Evolutionary conservation across 2,329 filamentous ascomycete genomes (phyloP).

Genomic region (Ascochyta rabiei): DNA sequence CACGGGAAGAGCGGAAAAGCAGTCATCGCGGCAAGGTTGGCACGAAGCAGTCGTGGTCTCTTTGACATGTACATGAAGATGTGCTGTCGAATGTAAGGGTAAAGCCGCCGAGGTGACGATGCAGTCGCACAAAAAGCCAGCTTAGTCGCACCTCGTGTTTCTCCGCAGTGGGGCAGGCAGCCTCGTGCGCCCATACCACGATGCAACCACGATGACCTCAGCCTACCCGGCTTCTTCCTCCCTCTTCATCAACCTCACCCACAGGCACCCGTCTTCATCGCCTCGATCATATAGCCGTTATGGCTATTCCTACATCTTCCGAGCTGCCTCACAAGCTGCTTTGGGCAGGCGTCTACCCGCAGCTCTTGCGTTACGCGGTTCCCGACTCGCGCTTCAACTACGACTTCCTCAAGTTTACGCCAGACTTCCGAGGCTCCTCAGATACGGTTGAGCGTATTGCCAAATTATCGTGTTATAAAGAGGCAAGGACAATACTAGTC

Average conservation of each 20-base stretch:
- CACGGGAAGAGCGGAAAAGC: constrained; percentile 11
- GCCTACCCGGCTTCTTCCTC: not conserved
- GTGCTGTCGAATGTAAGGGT: not conserved
- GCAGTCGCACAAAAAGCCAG: not conserved
- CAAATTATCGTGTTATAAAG: constrained; percentile 41
- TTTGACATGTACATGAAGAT: no score
- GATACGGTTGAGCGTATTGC: constrained; percentile 42
- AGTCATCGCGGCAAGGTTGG: not conserved
- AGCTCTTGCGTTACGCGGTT: constrained; percentile 47
- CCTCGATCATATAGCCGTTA: constrained; percentile 6
- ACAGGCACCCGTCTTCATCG: not conserved
- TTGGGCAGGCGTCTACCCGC: constrained; percentile 42
- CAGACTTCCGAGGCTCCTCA: constrained; percentile 51
- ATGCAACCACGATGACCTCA: not conserved
- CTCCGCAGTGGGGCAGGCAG: constrained; percentile 10
- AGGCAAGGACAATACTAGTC: constrained; percentile 46
- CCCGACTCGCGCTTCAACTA: constrained; percentile 54
- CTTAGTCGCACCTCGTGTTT: not conserved
- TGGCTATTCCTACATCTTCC: constrained; percentile 23
- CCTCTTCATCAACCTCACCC: not conserved
- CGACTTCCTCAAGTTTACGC: constrained; percentile 53
- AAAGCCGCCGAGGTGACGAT: not conserved
- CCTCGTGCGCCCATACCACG: not conserved
- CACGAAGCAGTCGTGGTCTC: no score
- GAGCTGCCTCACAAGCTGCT: constrained; percentile 26